Evolutionary conservation across 2,329 filamentous ascomycete genomes (phyloP), one percentile per base, ranked within the genome.

Genomic region (Stagonosporopsis cucurbitacearum): DNA sequence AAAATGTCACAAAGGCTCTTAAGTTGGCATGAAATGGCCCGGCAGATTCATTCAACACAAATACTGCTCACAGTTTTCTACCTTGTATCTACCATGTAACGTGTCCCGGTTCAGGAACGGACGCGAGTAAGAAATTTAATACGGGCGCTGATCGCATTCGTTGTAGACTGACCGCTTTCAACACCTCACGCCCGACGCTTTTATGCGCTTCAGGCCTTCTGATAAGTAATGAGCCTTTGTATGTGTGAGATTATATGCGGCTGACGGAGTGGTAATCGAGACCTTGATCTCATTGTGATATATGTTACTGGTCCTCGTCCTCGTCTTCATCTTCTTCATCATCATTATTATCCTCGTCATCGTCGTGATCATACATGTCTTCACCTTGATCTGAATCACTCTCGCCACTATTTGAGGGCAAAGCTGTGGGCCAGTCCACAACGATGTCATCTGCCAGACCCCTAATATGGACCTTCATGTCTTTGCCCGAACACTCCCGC

Each of bases 371-470:
- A 19, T 53, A 50, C 47, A 60, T 59, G 8, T 64, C 60, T n/a
- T 63, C 60, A 8, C 64, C 66, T 0, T 62, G 59, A 13, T 58
- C 57, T 4, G 51, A 54, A 17, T 47, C 43, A 1, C 54, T 57
- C 5, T 37, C 45, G 1, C 46, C 51, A 25, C 50, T 48, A 9
- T 15, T 11, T 17, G 50, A 20, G 6, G 15, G 22, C 19, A 33
- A 22, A 22, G 53, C 30, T 5, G 33, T 35, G 3, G 63, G 64
- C 64, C 66, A 69, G 7, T 51, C 7, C 5, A 70, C 65, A 15
- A 39, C 47, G 3, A 66, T 49, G 8, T 64, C 46, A 2, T 62
- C 44, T 7, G 19, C 22, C 22, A 70, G 28, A 3, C 55, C 50
- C 23, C 37, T 30, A 25, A 62, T 47, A 9, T 67, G 65, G 8